Evolutionary conservation across 2,329 filamentous ascomycete species (phyloP).

Genomic region (Sporothrix sp.): DNA sequence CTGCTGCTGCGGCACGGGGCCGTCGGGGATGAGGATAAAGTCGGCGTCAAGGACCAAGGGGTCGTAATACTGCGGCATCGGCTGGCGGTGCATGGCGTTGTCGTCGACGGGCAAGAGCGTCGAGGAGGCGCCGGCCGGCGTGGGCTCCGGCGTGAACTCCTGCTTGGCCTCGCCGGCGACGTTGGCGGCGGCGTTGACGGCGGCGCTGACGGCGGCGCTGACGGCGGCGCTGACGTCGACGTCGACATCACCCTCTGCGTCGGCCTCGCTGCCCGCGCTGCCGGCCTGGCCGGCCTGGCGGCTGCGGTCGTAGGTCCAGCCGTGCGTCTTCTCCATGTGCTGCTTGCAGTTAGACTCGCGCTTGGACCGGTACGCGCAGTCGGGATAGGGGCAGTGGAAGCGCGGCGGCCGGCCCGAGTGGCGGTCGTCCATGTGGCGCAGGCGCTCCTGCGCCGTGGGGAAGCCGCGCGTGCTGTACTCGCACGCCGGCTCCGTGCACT

Average conservation of each 20-base stretch:
- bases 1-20: neutral
- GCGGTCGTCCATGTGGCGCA: slow-evolving; percentile 69
- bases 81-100: neutral
- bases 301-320: slow-evolving; percentile 61
- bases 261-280: neutral
- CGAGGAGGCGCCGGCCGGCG: neutral
- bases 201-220: neutral
- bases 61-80: neutral
- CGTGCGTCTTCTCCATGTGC: slow-evolving; percentile 75
- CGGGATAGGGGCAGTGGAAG: slow-evolving; percentile 55
- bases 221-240: neutral
- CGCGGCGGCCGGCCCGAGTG: slow-evolving; percentile 56
- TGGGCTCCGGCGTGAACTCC: no score
- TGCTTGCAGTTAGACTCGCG: slow-evolving; percentile 76
- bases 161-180: neutral
- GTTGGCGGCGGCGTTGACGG: neutral
- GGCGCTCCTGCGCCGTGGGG: slow-evolving; percentile 70
- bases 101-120: neutral
- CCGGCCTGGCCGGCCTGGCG: slow-evolving; percentile 23
- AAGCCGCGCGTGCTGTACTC: slow-evolving; percentile 62
- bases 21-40: slow-evolving; percentile 21
- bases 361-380: slow-evolving; percentile 65
- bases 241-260: neutral
- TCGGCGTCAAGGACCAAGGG: slow-evolving; percentile 11
- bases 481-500: slow-evolving; percentile 56